Conservation (phyloP, 257 asterid species). For the Jacaranda copaia region DNA sequence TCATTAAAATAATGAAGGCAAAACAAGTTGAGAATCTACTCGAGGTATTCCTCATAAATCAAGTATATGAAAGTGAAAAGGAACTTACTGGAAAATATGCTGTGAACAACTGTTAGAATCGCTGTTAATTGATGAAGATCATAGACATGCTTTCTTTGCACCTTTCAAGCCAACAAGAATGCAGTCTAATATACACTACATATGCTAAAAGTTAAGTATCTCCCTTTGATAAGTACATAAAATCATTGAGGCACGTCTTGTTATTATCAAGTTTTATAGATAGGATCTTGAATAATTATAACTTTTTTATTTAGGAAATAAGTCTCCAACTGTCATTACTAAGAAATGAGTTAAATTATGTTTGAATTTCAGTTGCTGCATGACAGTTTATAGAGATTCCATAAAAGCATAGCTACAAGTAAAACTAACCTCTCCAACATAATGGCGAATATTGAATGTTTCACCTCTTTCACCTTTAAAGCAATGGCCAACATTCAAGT, state of each 20-base stretch:
- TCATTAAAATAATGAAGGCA: not conserved
- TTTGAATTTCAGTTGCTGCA: slow-evolving; percentile 12
- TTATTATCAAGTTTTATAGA: not conserved
- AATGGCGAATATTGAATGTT: slow-evolving; percentile 72
- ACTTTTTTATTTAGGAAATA: not conserved
- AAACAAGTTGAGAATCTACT: not conserved
- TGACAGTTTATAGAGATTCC: slow-evolving; percentile 29
- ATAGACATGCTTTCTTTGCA: slow-evolving; percentile 96
- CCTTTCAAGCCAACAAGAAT: slow-evolving; percentile 57
- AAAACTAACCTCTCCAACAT: slow-evolving; percentile 91
- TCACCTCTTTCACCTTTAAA: slow-evolving; percentile 71
- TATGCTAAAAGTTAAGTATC: not conserved
- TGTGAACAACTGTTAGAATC: slow-evolving; percentile 87
- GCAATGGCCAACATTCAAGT: slow-evolving; percentile 62
- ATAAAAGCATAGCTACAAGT: slow-evolving; percentile 26
- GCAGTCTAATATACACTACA: not conserved
- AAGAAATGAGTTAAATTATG: not conserved
- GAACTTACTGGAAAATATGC: slow-evolving; percentile 82
- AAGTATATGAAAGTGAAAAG: slow-evolving; percentile 26
- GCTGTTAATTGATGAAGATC: slow-evolving; percentile 94
- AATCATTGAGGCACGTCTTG: not conserved
- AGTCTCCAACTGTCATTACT: too few species aligned
- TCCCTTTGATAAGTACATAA: slow-evolving; percentile 4
- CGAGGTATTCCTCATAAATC: not conserved
- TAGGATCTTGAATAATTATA: not conserved